Evolutionary conservation across 768 basidiomycete genomes (phyloP).

Genomic region (Cystobasidium onofrii): DNA sequence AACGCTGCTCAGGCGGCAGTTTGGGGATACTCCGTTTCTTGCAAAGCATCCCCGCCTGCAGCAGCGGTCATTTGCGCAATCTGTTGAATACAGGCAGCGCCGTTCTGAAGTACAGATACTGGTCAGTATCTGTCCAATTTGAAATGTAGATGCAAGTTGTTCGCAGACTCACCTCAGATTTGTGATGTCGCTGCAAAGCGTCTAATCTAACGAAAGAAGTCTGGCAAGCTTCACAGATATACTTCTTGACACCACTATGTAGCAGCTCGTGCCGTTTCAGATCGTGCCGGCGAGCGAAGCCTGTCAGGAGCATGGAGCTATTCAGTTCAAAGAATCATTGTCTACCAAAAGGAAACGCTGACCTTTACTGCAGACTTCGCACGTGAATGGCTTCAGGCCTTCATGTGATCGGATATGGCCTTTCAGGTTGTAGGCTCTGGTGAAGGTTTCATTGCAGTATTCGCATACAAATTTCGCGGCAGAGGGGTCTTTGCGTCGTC

Average conservation of each 20-base stretch:
- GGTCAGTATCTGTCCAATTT: not conserved
- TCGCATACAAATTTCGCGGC: conserved; percentile 34
- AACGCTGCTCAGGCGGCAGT: not conserved
- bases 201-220: conserved; percentile 31
- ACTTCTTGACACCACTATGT: conserved; percentile 34
- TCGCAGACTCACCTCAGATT: conserved; percentile 13
- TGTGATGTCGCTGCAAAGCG: conserved; percentile 31
- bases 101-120: conserved; percentile 3
- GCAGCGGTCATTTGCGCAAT: not conserved
- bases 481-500: conserved; percentile 32
- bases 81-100: conserved; percentile 15
- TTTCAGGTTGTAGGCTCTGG: conserved; percentile 34
- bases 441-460: conserved; percentile 35
- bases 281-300: conserved; percentile 34
- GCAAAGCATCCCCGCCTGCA: not conserved
- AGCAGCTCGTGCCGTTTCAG: conserved; percentile 31
- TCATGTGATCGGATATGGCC: conserved; percentile 32
- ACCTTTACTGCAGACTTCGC: conserved; percentile 18
- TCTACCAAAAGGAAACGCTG: not conserved
- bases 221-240: conserved; percentile 32
- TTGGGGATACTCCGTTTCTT: not conserved
- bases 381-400: conserved; percentile 27
- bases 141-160: not conserved
- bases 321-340: no score
- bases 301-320: no score